Base-by-base conservation (phyloP, 768 basidiomycete genomes). In the Kwoniella europaea region DNA sequence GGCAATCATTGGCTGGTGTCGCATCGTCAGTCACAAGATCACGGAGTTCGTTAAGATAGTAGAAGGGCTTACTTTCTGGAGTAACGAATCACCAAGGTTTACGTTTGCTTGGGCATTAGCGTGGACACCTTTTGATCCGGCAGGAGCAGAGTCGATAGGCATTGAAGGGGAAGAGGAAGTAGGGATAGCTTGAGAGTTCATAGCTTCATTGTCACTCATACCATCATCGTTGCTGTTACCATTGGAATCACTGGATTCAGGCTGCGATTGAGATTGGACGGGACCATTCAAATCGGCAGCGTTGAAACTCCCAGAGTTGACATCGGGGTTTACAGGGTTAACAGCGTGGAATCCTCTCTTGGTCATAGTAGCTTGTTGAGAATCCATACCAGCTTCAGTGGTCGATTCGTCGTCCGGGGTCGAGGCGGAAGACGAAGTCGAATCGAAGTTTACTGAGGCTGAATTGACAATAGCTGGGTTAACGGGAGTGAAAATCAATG, bases 401-500 rank as follows among this genome's bases (percentile, higher is more conserved):
- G 54, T 16, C 10, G 65, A 59, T 6, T 22, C n/a, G 27, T 67
- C 65, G 13, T 20, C 44, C n/a, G 35, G 9, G 24, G 41, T 9
- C 24, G n/a, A 18, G 4, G 35, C n/a, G 46, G 41, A 18, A 27
- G n/a, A 24, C 2, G 44, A 44, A 41, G 65, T 20, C 5, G 18
- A 20, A 41, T 65, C 65, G 27, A 64, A 64, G 35, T 58, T 67
- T 24, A 68, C 41, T 7, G 67, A 62, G 27, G 68, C 68, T 29
- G 61, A 56, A 63, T 68, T 68, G 52, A 72, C 54, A 16, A 72
- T 44, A 10, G 73, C 68, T 7, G 74, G 71, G 62, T 70, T 77
- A 35, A 65, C 64, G 29, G 76, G 76, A 1, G 77, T 74, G 69
- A 78, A 78, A 66, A 78, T 71, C 10, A 78, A 66, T 7, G 77